A percentile compares a stretch with the other conserved stretches of the same genome.
These are phyloP conservation scores for Trichoderma gamsii DNA, from an alignment of 495 filamentous ascomycete species.

Conservation along the genomic window DNA sequence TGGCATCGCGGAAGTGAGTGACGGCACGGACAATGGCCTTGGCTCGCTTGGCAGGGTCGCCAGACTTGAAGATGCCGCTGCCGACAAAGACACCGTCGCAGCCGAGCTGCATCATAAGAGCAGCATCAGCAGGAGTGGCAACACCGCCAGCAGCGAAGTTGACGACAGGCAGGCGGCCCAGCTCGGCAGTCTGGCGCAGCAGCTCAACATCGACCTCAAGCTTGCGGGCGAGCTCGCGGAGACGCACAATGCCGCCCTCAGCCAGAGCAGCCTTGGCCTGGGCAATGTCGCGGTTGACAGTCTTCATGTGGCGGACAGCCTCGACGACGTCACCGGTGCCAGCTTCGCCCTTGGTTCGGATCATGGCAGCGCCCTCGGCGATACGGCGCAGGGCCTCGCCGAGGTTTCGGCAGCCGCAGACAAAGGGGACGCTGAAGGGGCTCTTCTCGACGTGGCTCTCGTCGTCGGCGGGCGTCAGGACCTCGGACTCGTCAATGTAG, in stretches of 20 bases:
- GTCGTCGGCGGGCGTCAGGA: slow-evolving; percentile 90
- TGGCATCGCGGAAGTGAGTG: slow-evolving; percentile 80
- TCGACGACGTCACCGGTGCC: slow-evolving; percentile 98
- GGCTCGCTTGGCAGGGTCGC: slow-evolving; percentile 79
- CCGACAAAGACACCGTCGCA: slow-evolving; percentile 98
- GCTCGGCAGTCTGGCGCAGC: slow-evolving; percentile 76
- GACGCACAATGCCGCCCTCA: slow-evolving; percentile 56
- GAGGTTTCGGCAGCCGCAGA: slow-evolving; percentile 93
- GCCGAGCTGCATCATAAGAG: slow-evolving; percentile 98
- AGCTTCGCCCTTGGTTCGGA: slow-evolving; percentile 96
- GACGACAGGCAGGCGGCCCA: slow-evolving; percentile 86
- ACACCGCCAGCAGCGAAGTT: slow-evolving; percentile 98
- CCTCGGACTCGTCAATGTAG: slow-evolving; percentile 97
- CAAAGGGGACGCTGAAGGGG: slow-evolving; percentile 79
- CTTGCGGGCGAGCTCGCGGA: slow-evolving; percentile 74
- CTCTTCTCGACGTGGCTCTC: slow-evolving; percentile 87
- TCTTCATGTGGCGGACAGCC: slow-evolving; percentile 92
- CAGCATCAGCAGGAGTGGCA: slow-evolving; percentile 93
- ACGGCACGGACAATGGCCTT: slow-evolving; percentile 92
- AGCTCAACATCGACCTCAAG: slow-evolving; percentile 68
- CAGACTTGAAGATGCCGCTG: slow-evolving; percentile 93
- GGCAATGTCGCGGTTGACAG: slow-evolving; percentile 79
- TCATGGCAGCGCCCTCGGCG: slow-evolving; percentile 94
- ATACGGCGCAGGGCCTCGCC: slow-evolving; percentile 91
- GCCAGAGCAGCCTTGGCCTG: slow-evolving; percentile 57